Evolutionary conservation across 345 rosid genomes (phyloP), one percentile per base, ranked within the genome.

Genomic region (Viola odorata): DNA sequence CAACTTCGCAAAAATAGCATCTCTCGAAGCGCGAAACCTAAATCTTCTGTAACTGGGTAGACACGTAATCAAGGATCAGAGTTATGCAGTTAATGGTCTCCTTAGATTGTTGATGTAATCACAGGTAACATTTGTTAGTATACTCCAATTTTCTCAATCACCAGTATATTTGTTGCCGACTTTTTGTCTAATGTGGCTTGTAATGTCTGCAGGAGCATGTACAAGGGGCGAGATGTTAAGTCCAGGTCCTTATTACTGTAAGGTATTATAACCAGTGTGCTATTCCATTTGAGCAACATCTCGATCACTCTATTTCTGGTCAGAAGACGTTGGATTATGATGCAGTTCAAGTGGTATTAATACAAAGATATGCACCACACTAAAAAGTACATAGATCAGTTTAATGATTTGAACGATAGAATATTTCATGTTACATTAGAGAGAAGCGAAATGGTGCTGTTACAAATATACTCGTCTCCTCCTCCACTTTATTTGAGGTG

Each of bases 1-100:
- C 98, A 83, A 66, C 84, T 72, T 41, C 91, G 82, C 66, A 83
- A 77, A 75, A 13, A 68, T 53, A 72, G 66, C 59, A 70, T 68
- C 63, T 66, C 85, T 50, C 74, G 83, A 76, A 78, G 69, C 64
- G 57, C 53, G n/a, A 91, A 85, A 66, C 68, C 83, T 44, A 81
- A 79, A 74, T 64, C 69, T 51, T 57, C 80, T 63, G 69, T 64
- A 42, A 50, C 74, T 8, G 80, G 79, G 53, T 84, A 77, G 72
- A 67, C 61, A 54, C 44, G 39, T 41, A 60, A 50, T 50, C 41
- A 56, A 49, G 63, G 48, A 47, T 44, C 48, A 63, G 48, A 70
- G 61, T 45, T 57, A 51, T 15, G 55, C 36, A 40, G 55, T 37
- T 51, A 45, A 50, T 39, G 58, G 64, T 41, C 61, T 17, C 17